Evolutionary conservation across 1,284 basidiomycete species (phyloP).

Genomic region (Taiwanofungus camphoratus): DNA sequence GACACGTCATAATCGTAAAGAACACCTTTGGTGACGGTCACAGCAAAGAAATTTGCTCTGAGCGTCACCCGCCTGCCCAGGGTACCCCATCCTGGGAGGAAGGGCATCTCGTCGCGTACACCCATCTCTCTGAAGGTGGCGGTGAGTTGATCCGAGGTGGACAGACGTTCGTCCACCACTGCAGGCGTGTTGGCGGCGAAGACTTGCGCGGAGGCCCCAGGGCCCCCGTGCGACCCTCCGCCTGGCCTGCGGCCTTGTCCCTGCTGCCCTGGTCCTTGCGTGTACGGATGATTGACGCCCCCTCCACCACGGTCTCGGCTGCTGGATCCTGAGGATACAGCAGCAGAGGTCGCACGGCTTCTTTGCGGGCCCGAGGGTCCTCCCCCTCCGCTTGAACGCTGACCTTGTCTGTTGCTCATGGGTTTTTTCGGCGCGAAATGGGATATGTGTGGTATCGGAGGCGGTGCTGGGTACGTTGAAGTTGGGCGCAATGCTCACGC

Average conservation of each 20-base stretch:
- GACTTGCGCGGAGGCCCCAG: constrained; percentile 16
- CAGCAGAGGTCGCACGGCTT: constrained; percentile 16
- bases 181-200: constrained; percentile 35
- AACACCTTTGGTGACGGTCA: constrained; percentile 41
- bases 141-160: constrained; percentile 37
- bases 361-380: too few species aligned
- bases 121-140: constrained; percentile 35
- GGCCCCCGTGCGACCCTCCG: constrained; percentile 13
- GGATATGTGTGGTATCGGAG: too few species aligned
- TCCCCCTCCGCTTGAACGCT: too few species aligned
- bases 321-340: constrained; percentile 11
- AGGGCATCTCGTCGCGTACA: constrained; percentile 40
- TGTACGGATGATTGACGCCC: constrained; percentile 6
- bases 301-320: constrained; percentile 10
- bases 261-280: constrained; percentile 8
- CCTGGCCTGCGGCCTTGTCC: constrained; percentile 18
- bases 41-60: constrained; percentile 64
- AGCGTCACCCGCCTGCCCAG: constrained; percentile 46
- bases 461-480: too few species aligned
- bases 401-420: too few species aligned
- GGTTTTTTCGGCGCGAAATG: too few species aligned
- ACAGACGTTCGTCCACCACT: constrained; percentile 38
- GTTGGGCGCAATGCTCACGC: too few species aligned
- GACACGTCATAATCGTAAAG: constrained; percentile 60
- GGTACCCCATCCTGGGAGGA: constrained; percentile 64